Conservation (phyloP, 2,329 filamentous ascomycete genomes). For the Periconia macrospinosa region DNA sequence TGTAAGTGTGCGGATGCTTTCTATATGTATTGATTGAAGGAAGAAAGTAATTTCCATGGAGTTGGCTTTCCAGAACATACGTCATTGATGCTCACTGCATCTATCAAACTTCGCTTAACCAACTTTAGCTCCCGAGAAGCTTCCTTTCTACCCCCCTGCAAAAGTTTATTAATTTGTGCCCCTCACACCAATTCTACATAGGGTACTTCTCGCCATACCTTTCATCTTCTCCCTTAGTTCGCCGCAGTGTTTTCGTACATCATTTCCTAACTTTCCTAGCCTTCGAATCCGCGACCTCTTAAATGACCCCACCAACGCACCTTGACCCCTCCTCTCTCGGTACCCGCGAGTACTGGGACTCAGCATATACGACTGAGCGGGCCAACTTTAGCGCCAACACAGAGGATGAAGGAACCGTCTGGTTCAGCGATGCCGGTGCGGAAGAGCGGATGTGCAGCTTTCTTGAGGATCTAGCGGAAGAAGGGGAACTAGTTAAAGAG, state of each 20-base stretch:
- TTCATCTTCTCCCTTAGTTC: not conserved
- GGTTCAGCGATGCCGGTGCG: constrained; percentile 93
- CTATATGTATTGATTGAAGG: no score
- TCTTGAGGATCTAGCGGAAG: constrained; percentile 55
- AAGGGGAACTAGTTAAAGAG: constrained; percentile 48
- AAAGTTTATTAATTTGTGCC: not conserved
- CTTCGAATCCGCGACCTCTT: not conserved
- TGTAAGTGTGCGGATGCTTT: no score
- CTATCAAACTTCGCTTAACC: not conserved
- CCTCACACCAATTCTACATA: not conserved
- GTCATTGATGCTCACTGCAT: not conserved
- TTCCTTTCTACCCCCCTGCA: not conserved
- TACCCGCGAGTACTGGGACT: constrained; percentile 70
- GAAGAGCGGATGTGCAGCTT: constrained; percentile 77
- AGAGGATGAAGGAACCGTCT: constrained; percentile 82
- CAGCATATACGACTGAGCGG: constrained; percentile 71
- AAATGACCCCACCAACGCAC: constrained; percentile 28
- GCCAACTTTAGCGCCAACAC: constrained; percentile 72
- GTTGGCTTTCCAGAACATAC: not conserved
- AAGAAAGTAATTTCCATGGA: no score
- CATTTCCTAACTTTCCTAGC: not conserved
- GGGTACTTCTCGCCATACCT: no score
- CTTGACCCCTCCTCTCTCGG: constrained; percentile 80
- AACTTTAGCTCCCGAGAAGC: not conserved
- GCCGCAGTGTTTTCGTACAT: not conserved